Conservation (phyloP, 2,329 filamentous ascomycete species). For the Arthrobotrys conoides region DNA sequence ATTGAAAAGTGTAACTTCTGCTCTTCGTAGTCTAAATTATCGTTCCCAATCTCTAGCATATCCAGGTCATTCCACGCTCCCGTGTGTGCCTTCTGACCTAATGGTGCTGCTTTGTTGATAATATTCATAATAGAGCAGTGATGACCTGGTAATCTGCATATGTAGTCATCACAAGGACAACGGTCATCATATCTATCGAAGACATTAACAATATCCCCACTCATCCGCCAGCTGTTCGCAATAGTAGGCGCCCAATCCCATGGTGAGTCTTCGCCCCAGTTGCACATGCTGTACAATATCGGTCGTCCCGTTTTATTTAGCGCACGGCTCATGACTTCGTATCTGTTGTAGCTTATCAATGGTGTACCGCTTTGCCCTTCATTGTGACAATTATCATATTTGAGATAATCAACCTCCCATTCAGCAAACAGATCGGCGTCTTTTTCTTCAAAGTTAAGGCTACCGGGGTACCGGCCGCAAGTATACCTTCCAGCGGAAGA, state of each 20-base stretch:
- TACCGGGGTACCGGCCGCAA: conserved; percentile 74
- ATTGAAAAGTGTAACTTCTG: conserved; percentile 67
- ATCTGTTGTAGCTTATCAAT: conserved; percentile 69
- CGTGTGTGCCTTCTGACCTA: conserved; percentile 54
- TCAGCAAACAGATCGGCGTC: conserved; percentile 72
- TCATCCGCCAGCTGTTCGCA: conserved; percentile 69
- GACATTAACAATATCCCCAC: conserved; percentile 67
- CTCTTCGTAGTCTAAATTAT: conserved; percentile 63
- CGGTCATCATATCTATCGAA: conserved; percentile 57
- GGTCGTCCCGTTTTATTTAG: conserved; percentile 66
- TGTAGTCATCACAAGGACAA: conserved; percentile 57
- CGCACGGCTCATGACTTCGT: conserved; percentile 71
- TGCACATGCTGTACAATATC: conserved; percentile 72
- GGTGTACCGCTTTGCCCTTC: conserved; percentile 70
- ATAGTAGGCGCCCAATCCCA: conserved; percentile 69
- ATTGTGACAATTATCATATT: conserved; percentile 74
- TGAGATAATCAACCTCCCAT: conserved; percentile 72
- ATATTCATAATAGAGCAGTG: conserved; percentile 60
- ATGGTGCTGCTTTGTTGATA: conserved; percentile 60
- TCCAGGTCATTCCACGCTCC: conserved; percentile 66
- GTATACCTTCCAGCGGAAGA: conserved; percentile 72
- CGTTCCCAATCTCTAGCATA: conserved; percentile 68
- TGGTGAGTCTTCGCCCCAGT: conserved; percentile 73
- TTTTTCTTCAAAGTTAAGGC: conserved; percentile 72
- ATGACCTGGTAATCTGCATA: conserved; percentile 47